Conservation (phyloP, 768 basidiomycete species). For the Gelatoporia subvermispora region DNA sequence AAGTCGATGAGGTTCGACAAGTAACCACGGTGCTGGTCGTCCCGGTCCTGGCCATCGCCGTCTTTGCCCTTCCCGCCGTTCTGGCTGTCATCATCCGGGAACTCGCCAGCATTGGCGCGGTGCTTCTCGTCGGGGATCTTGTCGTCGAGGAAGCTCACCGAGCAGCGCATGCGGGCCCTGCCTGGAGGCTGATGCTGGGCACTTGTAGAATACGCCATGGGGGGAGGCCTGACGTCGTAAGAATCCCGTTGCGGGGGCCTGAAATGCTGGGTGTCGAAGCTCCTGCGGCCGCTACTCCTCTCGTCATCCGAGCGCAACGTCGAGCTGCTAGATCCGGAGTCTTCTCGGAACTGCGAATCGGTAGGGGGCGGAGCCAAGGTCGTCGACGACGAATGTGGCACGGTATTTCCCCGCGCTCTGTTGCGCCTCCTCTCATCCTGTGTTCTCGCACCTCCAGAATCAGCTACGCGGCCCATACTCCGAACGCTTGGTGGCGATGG, state of each 20-base stretch:
- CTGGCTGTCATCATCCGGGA: conserved; percentile 16
- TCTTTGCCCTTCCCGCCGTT: conserved; percentile 6
- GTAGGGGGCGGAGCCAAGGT: too few relatives aligned
- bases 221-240: conserved; percentile 54
- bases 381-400: too few relatives aligned
- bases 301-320: conserved; percentile 29
- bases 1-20: conserved; percentile 50
- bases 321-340: conserved; percentile 18
- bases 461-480: too few relatives aligned
- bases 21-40: conserved; percentile 38
- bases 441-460: too few relatives aligned
- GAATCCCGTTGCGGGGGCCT: conserved; percentile 58
- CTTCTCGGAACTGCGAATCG: background rate
- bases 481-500: too few relatives aligned
- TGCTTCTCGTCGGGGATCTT: background rate
- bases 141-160: conserved; percentile 38
- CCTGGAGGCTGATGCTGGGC: background rate
- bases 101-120: background rate
- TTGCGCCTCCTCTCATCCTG: too few relatives aligned
- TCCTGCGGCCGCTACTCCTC: background rate
- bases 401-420: conserved; percentile 23
- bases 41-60: conserved; percentile 14
- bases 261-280: conserved; percentile 40
- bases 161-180: conserved; percentile 16
- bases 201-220: conserved; percentile 29